Conservation (phyloP, 345 rosid species). For the Pistacia integerrima region DNA sequence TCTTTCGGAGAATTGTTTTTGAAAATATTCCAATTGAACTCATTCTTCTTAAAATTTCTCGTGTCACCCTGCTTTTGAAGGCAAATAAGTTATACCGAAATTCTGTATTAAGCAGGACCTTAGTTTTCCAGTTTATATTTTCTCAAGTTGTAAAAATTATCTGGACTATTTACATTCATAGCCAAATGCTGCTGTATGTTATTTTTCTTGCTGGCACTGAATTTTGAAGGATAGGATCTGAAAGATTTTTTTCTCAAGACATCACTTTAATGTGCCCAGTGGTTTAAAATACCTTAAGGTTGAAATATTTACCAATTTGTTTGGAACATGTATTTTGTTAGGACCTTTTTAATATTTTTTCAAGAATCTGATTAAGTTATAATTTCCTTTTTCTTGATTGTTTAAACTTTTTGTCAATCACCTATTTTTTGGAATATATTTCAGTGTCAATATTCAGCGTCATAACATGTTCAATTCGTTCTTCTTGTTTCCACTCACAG, state of each 20-base stretch:
- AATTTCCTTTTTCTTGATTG: neutral
- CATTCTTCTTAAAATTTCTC: too few relatives aligned
- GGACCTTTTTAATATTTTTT: neutral
- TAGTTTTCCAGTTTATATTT: neutral
- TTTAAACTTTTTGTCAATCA: conserved; percentile 1
- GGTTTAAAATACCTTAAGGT: neutral
- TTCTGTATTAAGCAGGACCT: too few relatives aligned
- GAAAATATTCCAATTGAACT: neutral
- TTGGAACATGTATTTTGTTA: neutral
- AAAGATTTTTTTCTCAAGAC: neutral
- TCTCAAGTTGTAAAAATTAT: neutral
- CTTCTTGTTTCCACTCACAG: conserved; percentile 30
- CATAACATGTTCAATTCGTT: conserved; percentile 10
- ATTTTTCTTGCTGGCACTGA: neutral
- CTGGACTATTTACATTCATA: neutral
- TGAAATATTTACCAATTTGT: neutral
- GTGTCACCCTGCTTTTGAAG: too few relatives aligned
- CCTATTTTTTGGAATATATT: neutral
- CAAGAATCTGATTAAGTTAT: neutral
- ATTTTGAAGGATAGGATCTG: conserved; percentile 10
- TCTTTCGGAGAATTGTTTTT: neutral
- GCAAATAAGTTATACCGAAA: too few relatives aligned
- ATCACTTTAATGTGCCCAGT: neutral
- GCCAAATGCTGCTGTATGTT: neutral
- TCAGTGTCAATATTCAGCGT: neutral